Evolutionary conservation across 305 asterid genomes (phyloP).

Genomic region (Rubia occidens): DNA sequence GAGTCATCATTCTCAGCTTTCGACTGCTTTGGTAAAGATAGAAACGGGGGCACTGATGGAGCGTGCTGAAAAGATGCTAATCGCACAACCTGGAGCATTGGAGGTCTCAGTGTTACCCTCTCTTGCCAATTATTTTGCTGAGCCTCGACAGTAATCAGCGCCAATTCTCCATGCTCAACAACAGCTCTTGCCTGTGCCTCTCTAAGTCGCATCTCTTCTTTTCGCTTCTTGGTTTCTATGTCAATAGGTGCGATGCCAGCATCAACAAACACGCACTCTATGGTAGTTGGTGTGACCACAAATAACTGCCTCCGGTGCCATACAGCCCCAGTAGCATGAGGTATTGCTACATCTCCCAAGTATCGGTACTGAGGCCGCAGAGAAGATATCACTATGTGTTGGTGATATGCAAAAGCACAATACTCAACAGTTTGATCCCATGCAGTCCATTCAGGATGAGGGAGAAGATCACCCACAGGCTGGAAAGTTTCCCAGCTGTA

Average conservation of each 20-base stretch:
- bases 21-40: constrained; percentile 69
- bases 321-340: constrained; percentile 81
- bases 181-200: constrained; percentile 70
- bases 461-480: constrained; percentile 91
- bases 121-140: constrained; percentile 50
- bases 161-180: constrained; percentile 84
- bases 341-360: constrained; percentile 90
- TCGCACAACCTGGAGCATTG: constrained; percentile 89
- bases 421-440: constrained; percentile 99
- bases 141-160: constrained; percentile 64
- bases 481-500: constrained; percentile 96
- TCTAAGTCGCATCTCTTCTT: constrained; percentile 63
- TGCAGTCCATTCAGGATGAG: constrained; percentile 97
- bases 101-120: constrained; percentile 70
- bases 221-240: constrained; percentile 64
- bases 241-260: constrained; percentile 81
- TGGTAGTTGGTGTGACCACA: constrained; percentile 91
- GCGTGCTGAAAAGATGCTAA: constrained; percentile 85
- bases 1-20: constrained; percentile 61
- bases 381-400: constrained; percentile 74
- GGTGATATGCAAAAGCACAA: constrained; percentile 89
- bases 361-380: constrained; percentile 93
- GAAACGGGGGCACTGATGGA: constrained; percentile 89
- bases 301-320: constrained; percentile 96
- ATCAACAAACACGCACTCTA: constrained; percentile 95